These are phyloP conservation scores for Trametes coccinea DNA, from an alignment of 768 basidiomycete genomes.

Conservation along the genomic window DNA sequence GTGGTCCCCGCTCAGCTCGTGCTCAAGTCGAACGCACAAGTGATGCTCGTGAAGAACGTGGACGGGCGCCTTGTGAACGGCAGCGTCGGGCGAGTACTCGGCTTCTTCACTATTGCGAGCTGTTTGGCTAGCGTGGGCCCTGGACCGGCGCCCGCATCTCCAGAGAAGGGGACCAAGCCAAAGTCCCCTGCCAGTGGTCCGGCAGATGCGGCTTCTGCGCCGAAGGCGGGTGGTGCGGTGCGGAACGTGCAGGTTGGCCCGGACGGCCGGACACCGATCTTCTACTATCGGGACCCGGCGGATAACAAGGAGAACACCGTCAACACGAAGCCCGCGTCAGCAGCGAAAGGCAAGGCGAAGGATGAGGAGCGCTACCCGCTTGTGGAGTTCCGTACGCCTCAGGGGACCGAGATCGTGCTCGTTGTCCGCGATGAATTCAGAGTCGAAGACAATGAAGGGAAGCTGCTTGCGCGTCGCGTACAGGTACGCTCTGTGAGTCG, in stretches of 20 bases:
- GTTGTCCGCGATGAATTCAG: constrained; percentile 54
- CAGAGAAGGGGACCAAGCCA: constrained; percentile 12
- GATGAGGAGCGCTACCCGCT: constrained; percentile 47
- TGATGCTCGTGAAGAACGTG: constrained; percentile 73
- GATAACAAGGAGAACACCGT: constrained; percentile 39
- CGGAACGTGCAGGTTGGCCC: constrained; percentile 35
- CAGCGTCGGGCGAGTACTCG: constrained; percentile 60
- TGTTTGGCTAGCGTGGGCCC: constrained; percentile 19
- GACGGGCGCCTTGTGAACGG: constrained; percentile 68
- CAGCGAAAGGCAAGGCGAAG: constrained; percentile 32
- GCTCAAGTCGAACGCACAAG: constrained; percentile 63
- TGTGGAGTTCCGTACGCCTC: constrained; percentile 46
- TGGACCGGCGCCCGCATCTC: background rate
- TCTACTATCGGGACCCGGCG: constrained; percentile 12
- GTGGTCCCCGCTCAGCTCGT: constrained; percentile 57
- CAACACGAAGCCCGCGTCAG: constrained; percentile 17
- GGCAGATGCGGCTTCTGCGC: constrained; percentile 25
- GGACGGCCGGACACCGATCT: constrained; percentile 34
- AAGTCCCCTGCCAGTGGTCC: constrained; percentile 10
- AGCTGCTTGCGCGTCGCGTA: constrained; percentile 47
- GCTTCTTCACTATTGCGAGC: constrained; percentile 42
- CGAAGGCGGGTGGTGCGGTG: constrained; percentile 35
- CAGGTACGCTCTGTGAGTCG: constrained; percentile 36
- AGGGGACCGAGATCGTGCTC: constrained; percentile 47
- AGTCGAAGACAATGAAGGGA: constrained; percentile 54